Base-by-base conservation (phyloP, 495 filamentous ascomycete species). In the Aspergillus steynii region DNA sequence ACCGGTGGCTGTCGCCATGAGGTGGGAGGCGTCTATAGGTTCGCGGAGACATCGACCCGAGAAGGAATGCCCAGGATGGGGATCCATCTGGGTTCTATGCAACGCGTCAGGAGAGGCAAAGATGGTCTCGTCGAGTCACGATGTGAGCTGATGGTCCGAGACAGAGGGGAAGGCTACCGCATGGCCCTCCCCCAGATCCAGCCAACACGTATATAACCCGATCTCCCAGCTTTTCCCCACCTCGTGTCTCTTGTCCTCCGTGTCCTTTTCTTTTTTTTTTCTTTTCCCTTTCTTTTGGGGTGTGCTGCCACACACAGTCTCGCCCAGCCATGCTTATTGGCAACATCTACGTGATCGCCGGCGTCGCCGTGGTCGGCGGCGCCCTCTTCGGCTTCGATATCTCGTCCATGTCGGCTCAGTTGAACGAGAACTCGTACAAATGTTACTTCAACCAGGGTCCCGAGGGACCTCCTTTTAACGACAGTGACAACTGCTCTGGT, bases 301-400 rank as follows among this genome's bases (percentile, higher is more conserved):
- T 20, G 20, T 20, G 10, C 37, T 42, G 37, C 14, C 37, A 8
- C 12, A 42, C 9, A 1, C 37, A 42, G 1, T 2, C 7, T 42
- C 9, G 37, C 37, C 37, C 7, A 42, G 37, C 52, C 56, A 71
- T 74, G 72, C 58, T 65, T 54, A 57, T 88, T 53, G 86, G 87
- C 25, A 91, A 91, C 71, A 84, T 91, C 67, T 92, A 92, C 65
- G 71, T 87, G 49, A 92, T 93, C 69, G 84, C 90, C 62, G 87
- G 86, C 67, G 83, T 90, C 71, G 80, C 89, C 70, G 88, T 94
- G 62, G 80, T 90, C 61, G 91, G 92, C 60, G 92, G 91, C 68
- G 87, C 82, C 55, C 83, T 94, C 27, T 94, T 96, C 67, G 90
- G 90, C 61, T 92, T 93, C 68, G 91, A 92, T 77, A 92, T 92